These are phyloP conservation scores for Raffaelea arxii DNA, from an alignment of 2,329 filamentous ascomycete genomes.

Conservation along the genomic window DNA sequence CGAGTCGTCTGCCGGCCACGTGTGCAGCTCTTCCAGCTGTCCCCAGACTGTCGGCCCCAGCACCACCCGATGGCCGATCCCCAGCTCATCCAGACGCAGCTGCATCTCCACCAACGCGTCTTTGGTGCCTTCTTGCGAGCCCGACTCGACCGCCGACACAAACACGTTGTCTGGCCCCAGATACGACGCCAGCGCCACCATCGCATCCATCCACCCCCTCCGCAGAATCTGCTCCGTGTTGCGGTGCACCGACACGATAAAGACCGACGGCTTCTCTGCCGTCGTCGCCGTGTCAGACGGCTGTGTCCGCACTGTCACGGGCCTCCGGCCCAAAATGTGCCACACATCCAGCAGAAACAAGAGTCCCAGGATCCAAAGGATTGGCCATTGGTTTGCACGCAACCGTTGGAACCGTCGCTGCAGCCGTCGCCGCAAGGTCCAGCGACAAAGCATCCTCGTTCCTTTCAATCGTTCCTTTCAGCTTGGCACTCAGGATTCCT, in stretches of 20 bases:
- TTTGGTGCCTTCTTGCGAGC: slow-evolving; percentile 59
- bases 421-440: neutral
- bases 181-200: slow-evolving; percentile 44
- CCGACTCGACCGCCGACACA: slow-evolving; percentile 57
- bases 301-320: slow-evolving; percentile 11
- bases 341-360: slow-evolving; percentile 24
- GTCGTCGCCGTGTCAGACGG: slow-evolving; percentile 11
- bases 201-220: slow-evolving; percentile 47
- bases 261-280: slow-evolving; percentile 33
- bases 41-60: slow-evolving; percentile 44
- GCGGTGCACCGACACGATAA: slow-evolving; percentile 58
- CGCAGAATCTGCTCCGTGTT: slow-evolving; percentile 53
- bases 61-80: slow-evolving; percentile 43
- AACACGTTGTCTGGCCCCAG: slow-evolving; percentile 54
- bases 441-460: too few relatives aligned
- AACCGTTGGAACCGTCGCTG: slow-evolving; percentile 12
- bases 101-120: slow-evolving; percentile 49
- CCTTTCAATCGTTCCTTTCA: too few relatives aligned
- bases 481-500: too few relatives aligned
- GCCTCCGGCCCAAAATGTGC: slow-evolving; percentile 8
- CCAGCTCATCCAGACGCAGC: slow-evolving; percentile 35
- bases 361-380: slow-evolving; percentile 20
- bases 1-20: slow-evolving; percentile 20
- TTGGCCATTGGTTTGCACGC: slow-evolving; percentile 23
- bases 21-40: slow-evolving; percentile 45